A percentile compares a stretch with the other conserved stretches of the same genome.
Conservation (phyloP, 2,329 filamentous ascomycete genomes). For the Exophiala dermatitidis region DNA sequence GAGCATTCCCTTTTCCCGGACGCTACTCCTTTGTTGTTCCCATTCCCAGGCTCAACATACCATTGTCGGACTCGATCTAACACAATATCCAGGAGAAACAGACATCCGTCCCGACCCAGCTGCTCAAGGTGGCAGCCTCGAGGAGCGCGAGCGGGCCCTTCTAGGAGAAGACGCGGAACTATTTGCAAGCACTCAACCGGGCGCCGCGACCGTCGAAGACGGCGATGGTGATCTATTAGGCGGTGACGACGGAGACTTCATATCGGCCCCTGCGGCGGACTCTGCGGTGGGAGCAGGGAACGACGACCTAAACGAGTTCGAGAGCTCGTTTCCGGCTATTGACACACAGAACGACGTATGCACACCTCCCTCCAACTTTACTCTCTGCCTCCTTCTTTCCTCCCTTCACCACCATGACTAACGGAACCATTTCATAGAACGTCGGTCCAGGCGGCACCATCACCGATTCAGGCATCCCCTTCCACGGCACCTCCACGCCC, state of each 20-base stretch:
- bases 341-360: constrained; percentile 64
- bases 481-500: constrained; percentile 32
- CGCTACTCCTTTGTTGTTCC: neutral
- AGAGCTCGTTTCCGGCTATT: constrained; percentile 86
- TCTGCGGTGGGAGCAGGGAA: constrained; percentile 36
- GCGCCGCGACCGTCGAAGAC: constrained; percentile 55
- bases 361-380: neutral
- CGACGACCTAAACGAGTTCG: constrained; percentile 55
- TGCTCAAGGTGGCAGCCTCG: constrained; percentile 64
- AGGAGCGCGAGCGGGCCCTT: constrained; percentile 80
- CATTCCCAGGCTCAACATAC: too few species aligned
- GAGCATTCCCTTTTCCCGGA: constrained; percentile 25
- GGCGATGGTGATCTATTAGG: constrained; percentile 64
- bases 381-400: neutral
- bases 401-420: neutral
- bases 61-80: constrained; percentile 1
- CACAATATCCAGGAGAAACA: constrained; percentile 24
- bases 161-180: constrained; percentile 90
- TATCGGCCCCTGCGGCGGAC: constrained; percentile 23
- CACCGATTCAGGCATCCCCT: constrained; percentile 60
- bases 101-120: constrained; percentile 26
- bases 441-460: constrained; percentile 72
- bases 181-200: constrained; percentile 67
- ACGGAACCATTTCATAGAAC: constrained; percentile 41
- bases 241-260: constrained; percentile 41